A percentile compares a stretch with the other conserved stretches of the same genome.
These are phyloP conservation scores for Podaxis mareebaensis DNA, from an alignment of 768 basidiomycete species.

Conservation along the genomic window DNA sequence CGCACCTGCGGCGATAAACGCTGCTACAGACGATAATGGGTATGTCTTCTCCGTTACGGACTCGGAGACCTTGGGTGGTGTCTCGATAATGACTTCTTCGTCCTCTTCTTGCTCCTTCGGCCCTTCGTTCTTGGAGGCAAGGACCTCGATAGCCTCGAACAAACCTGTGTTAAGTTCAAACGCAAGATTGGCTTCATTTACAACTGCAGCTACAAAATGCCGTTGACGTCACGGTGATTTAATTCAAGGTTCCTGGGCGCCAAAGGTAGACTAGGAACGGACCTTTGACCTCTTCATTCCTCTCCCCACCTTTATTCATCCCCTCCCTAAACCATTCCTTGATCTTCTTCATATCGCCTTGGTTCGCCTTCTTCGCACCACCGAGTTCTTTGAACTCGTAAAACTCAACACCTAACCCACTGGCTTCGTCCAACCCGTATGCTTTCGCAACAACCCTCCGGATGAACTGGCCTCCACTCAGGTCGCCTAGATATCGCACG, in stretches of 20 bases:
- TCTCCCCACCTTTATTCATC: conserved; percentile 51
- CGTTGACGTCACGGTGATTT: not conserved
- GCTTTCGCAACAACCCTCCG: conserved; percentile 62
- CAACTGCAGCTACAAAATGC: conserved; percentile 37
- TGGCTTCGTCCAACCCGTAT: conserved; percentile 57
- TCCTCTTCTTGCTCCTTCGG: not conserved
- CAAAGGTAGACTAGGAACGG: conserved; percentile 7
- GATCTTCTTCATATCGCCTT: conserved; percentile 68
- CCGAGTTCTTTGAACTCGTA: conserved; percentile 66
- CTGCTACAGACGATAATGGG: conserved; percentile 33
- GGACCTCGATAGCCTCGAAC: conserved; percentile 36
- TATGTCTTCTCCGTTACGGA: conserved; percentile 25
- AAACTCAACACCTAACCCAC: conserved; percentile 59
- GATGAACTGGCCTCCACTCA: conserved; percentile 78
- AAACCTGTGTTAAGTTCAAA: conserved; percentile 51
- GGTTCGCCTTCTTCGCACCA: conserved; percentile 43
- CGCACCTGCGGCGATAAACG: conserved; percentile 37
- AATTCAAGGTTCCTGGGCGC: not conserved
- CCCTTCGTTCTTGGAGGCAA: conserved; percentile 17
- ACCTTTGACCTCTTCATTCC: conserved; percentile 44
- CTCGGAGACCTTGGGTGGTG: not conserved
- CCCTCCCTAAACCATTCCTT: conserved; percentile 70
- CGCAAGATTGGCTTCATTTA: conserved; percentile 49
- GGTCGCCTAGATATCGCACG: conserved; percentile 81
- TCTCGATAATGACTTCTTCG: conserved; percentile 3